Percentiles rank a stretch among this genome's conserved stretches.
Conservation (phyloP, 495 filamentous ascomycete genomes). For the Talaromyces nanjingensis region DNA sequence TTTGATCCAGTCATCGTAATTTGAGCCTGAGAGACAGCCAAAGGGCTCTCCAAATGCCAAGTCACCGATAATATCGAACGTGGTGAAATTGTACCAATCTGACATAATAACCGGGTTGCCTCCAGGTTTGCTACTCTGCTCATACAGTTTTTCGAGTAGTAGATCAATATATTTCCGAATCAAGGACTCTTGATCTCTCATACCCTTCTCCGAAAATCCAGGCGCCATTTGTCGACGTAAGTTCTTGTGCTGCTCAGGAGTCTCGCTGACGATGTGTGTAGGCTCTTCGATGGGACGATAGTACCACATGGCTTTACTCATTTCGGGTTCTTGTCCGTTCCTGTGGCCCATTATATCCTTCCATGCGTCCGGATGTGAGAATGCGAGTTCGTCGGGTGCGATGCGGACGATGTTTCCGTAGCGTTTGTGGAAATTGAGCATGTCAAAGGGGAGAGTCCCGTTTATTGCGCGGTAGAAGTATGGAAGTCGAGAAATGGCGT, state of each 20-base stretch:
- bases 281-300: conserved; percentile 11
- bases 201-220: conserved; percentile 44
- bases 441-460: conserved; percentile 33
- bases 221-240: conserved; percentile 42
- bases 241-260: conserved; percentile 30
- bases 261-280: conserved; percentile 19
- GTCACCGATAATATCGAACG: conserved; percentile 53
- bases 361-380: conserved; percentile 42
- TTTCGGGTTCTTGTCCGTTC: background rate
- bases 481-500: conserved; percentile 29
- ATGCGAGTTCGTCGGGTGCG: conserved; percentile 46
- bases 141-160: conserved; percentile 34
- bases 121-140: conserved; percentile 13
- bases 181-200: conserved; percentile 38
- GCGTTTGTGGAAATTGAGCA: conserved; percentile 35
- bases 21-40: conserved; percentile 38
- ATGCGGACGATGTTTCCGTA: conserved; percentile 52
- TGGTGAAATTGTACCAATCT: conserved; percentile 52
- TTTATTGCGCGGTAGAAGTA: conserved; percentile 17
- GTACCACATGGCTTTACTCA: conserved; percentile 11
- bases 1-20: conserved; percentile 49
- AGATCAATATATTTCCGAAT: conserved; percentile 37
- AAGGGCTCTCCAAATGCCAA: conserved; percentile 55
- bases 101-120: conserved; percentile 30
- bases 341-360: conserved; percentile 48